These are phyloP conservation scores for Orbilia blumenaviensis DNA, from an alignment of 2,329 filamentous ascomycete genomes.

Conservation along the genomic window DNA sequence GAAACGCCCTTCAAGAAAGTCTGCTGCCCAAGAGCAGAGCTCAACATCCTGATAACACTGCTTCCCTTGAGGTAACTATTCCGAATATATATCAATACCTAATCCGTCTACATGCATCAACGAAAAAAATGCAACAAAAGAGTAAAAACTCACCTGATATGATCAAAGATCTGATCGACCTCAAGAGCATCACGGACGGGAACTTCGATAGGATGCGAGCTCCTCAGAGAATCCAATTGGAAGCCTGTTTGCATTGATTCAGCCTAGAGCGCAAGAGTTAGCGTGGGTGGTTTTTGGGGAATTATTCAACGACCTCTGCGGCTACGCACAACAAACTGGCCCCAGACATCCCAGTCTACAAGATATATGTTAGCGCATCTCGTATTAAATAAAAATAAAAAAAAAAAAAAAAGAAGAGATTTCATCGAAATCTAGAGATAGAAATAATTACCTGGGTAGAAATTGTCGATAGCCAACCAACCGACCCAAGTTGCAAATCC, in stretches of 20 bases:
- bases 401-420: background rate
- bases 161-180: constrained; percentile 97
- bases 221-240: constrained; percentile 84
- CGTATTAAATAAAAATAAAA: background rate
- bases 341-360: constrained; percentile 93
- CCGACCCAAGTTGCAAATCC: constrained; percentile 98
- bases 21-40: constrained; percentile 84
- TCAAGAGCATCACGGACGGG: constrained; percentile 92
- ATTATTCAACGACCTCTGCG: constrained; percentile 64
- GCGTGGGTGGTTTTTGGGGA: constrained; percentile 12
- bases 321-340: constrained; percentile 83
- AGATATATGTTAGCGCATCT: constrained; percentile 24
- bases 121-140: constrained; percentile 48
- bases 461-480: constrained; percentile 88
- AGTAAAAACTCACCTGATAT: constrained; percentile 96
- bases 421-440: constrained; percentile 54
- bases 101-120: background rate
- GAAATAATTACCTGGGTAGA: constrained; percentile 75
- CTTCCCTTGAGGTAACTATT: constrained; percentile 73
- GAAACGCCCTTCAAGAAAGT: constrained; percentile 90
- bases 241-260: constrained; percentile 94
- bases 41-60: constrained; percentile 95
- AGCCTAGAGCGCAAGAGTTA: constrained; percentile 65
- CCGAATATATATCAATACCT: background rate
- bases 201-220: constrained; percentile 95